These are phyloP conservation scores for Entomortierella chlamydospora DNA, from an alignment of 192 early-diverging fungal species.

Conservation along the genomic window DNA sequence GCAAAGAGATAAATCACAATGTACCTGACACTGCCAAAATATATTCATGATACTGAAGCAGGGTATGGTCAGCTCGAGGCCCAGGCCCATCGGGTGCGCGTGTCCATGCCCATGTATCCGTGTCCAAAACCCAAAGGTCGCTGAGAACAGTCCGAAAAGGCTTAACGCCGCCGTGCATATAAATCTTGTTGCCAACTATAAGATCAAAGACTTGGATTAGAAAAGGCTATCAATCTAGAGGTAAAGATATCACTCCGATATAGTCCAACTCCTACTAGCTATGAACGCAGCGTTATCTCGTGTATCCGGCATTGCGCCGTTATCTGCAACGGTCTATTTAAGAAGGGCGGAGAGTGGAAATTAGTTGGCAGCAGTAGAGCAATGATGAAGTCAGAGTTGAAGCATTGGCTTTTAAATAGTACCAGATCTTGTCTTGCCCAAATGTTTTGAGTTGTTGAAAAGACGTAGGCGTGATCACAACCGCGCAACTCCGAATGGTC, in stretches of 20 bases:
- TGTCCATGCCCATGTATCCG: conserved; percentile 41
- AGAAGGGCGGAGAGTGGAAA: neutral
- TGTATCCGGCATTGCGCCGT: conserved; percentile 27
- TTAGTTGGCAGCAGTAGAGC: neutral
- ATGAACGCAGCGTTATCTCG: conserved; percentile 45
- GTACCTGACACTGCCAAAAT: conserved; percentile 39
- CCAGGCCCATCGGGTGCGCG: conserved; percentile 40
- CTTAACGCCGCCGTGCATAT: conserved; percentile 49
- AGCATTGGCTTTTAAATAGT: neutral
- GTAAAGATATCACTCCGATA: neutral
- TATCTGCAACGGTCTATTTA: conserved; percentile 7
- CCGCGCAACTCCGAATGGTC: conserved; percentile 15
- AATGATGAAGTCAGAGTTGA: neutral
- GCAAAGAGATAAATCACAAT: neutral
- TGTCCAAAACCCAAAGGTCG: conserved; percentile 49
- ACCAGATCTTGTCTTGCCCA: conserved; percentile 38
- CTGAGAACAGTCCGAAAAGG: conserved; percentile 41
- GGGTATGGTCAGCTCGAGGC: conserved; percentile 40
- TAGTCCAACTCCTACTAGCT: conserved; percentile 7
- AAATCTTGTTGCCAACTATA: conserved; percentile 40
- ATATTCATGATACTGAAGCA: conserved; percentile 47
- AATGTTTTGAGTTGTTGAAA: conserved; percentile 6
- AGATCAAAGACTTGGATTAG: too few relatives aligned
- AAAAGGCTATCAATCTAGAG: too few relatives aligned
- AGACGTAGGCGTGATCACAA: conserved; percentile 47